A percentile compares a stretch with the other conserved stretches of the same genome.
Conservation (phyloP, 805 yeast genomes). For the Cyberlindnera americana region DNA sequence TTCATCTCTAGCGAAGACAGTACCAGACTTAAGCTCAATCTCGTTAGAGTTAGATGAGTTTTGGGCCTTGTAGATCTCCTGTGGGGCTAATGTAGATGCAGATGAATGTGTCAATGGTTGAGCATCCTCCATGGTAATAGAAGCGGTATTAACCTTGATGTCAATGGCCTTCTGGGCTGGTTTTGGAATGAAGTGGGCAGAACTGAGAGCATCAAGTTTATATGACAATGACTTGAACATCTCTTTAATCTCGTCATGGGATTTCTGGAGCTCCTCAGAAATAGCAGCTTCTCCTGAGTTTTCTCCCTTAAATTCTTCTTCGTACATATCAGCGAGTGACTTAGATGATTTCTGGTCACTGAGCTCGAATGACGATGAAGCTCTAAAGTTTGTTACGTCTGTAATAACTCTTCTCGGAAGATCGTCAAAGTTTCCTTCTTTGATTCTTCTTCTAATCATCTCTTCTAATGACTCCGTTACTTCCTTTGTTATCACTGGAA, state of each 20-base stretch:
- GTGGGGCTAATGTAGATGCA: constrained; percentile 85
- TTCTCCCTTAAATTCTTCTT: constrained; percentile 70
- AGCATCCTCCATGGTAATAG: constrained; percentile 92
- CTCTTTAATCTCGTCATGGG: constrained; percentile 74
- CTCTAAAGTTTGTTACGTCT: constrained; percentile 59
- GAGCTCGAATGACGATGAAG: constrained; percentile 56
- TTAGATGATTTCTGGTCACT: constrained; percentile 81
- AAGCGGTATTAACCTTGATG: constrained; percentile 76
- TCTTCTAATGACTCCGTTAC: constrained; percentile 86
- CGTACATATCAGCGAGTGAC: constrained; percentile 89
- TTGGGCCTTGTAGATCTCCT: constrained; percentile 70
- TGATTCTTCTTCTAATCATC: constrained; percentile 77
- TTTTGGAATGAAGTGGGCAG: constrained; percentile 94
- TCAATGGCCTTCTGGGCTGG: constrained; percentile 78
- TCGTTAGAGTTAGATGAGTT: constrained; percentile 50
- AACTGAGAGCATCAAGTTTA: constrained; percentile 81
- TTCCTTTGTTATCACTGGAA: constrained; percentile 89
- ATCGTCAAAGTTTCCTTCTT: constrained; percentile 77
- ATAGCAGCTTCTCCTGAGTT: constrained; percentile 41
- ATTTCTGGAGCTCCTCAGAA: constrained; percentile 61
- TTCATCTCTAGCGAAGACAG: constrained; percentile 78
- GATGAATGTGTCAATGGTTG: constrained; percentile 82
- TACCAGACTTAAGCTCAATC: constrained; percentile 70
- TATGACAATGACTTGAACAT: constrained; percentile 60
- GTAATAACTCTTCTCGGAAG: constrained; percentile 68